Conservation (phyloP, 2,329 filamentous ascomycete species). For the Pleoardoris graminearum region DNA sequence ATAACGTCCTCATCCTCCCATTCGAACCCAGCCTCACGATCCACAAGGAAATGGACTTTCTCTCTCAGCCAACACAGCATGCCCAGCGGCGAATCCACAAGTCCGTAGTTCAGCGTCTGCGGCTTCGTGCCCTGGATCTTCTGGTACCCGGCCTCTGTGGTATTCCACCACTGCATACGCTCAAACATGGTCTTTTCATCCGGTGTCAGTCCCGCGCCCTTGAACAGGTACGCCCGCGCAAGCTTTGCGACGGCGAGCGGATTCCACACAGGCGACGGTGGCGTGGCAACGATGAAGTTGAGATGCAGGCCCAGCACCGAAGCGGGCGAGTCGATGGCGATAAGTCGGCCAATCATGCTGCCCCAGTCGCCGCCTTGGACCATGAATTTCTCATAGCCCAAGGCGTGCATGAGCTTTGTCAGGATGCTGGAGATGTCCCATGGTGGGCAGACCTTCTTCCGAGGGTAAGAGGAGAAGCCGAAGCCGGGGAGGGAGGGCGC, state of each 20-base stretch:
- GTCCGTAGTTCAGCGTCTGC: slow-evolving; percentile 70
- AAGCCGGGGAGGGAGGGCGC: slow-evolving; percentile 60
- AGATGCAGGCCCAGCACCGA: slow-evolving; percentile 10
- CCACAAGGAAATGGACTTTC: slow-evolving; percentile 63
- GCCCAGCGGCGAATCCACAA: slow-evolving; percentile 71
- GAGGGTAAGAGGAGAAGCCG: slow-evolving; percentile 29
- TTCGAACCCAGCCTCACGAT: slow-evolving; percentile 72
- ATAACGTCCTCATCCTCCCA: slow-evolving; percentile 78
- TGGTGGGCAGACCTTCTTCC: slow-evolving; percentile 57
- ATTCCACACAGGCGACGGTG: slow-evolving; percentile 1
- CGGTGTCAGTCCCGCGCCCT: not conserved
- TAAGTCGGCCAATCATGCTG: slow-evolving; percentile 4
- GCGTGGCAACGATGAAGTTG: slow-evolving; percentile 1
- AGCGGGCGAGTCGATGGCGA: slow-evolving; percentile 3
- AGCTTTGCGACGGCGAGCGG: slow-evolving; percentile 1
- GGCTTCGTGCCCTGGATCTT: slow-evolving; percentile 68
- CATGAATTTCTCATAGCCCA: slow-evolving; percentile 63
- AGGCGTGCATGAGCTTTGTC: slow-evolving; percentile 68
- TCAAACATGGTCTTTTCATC: slow-evolving; percentile 47
- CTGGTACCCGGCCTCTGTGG: slow-evolving; percentile 63
- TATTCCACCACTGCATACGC: slow-evolving; percentile 60
- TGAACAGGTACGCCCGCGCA: not conserved
- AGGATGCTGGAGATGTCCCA: slow-evolving; percentile 65
- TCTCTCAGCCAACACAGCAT: slow-evolving; percentile 80
- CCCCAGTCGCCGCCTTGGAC: slow-evolving; percentile 31